Evolutionary conservation across 2,329 filamentous ascomycete genomes (phyloP), one percentile per base, ranked within the genome.

Genomic region (Ceratocystis cubensis): DNA sequence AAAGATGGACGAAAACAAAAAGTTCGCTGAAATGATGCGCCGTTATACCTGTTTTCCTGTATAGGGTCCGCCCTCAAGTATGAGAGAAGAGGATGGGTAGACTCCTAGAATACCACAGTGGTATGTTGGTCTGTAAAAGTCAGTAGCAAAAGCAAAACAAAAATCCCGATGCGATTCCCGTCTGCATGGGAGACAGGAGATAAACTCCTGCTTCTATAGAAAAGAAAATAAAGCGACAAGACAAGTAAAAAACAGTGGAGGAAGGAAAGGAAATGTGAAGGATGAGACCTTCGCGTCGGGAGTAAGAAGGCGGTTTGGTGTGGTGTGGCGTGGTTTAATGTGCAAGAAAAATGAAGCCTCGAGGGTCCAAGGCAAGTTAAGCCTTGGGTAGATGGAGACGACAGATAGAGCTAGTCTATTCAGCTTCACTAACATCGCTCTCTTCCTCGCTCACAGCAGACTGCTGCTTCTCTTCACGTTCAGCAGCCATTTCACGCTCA

Each of bases 351-450:
- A 25, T 25, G 41, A 45, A 5, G 22, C 22, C 48, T 53, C 48
- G 10, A 25, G 25, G 5, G 10, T 5, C 37, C 37, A 15, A 10
- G 10, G 3, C 10, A 41, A 15, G 13, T 15, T 6, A 15, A 53
- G 48, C 48, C 22, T 10, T 25, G 15, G 48, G 4, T 53, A 5
- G 25, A 53, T 22, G 8, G 20, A 13, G 20, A 25, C 7, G 20
- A 25, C 7, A 28, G 44, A 44, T 8, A 63, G 44, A 7, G 8
- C 37, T 10, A 44, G 17, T 25, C 69, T 75, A 87, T 72, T 87
- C 84, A 73, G 87, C 84, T 72, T 87, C 84, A 70, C 84, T 87
- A 65, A 87, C 84, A 70, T 85, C 83, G 70, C 84, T 87, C 73
- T 87, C 84, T 30, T 80, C 77, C 68, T 80, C 76, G 70, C 78